Evolutionary conservation across 2,329 filamentous ascomycete genomes (phyloP), one percentile per base, ranked within the genome.

Genomic region (Colletotrichum coccodes): DNA sequence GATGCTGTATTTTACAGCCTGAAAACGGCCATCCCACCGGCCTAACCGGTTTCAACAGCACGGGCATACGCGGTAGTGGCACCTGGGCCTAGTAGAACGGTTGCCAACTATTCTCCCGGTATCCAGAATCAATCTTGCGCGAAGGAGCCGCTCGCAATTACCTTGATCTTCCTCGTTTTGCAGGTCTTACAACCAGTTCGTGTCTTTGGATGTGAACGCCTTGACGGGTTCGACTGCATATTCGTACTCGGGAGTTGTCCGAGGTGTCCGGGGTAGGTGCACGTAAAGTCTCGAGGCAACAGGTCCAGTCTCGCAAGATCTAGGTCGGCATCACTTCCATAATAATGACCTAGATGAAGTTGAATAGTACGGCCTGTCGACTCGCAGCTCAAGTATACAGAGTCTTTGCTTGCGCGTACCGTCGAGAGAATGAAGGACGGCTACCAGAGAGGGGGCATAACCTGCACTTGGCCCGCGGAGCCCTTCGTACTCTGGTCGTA

Each of bases 141-240:
- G n/a, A n/a, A n/a, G n/a, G n/a, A n/a, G n/a, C n/a, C n/a, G n/a
- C n/a, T n/a, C n/a, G n/a, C n/a, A n/a, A n/a, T 60, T 34, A 80
- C 80, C 77, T 83, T 82, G 56, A 82, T 80, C 72, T 82, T 83
- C 36, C 81, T 76, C 9, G 72, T 62, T 65, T 83, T 82, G 68
- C 81, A 83, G 1, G 74, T 79, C 32, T 75, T 67, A 66, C 80
- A 83, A 2, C 80, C 80, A 1, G 78, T 81, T 54, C 79, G 75
- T 40, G 79, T 79, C 74, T 81, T 82, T 18, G 62, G 66, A 47
- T 71, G 70, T 14, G 67, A 62, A 46, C 70, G 58, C 36, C 70
- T 62, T 21, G 70, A 69, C 21, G 63, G 32, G 54, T 70, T 66
- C 26, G 65, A 60, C 54, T 68, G 65, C 65, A 68, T 68, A 14